Base-by-base conservation (phyloP, 345 rosid species). In the Aethionema arabicum region DNA sequence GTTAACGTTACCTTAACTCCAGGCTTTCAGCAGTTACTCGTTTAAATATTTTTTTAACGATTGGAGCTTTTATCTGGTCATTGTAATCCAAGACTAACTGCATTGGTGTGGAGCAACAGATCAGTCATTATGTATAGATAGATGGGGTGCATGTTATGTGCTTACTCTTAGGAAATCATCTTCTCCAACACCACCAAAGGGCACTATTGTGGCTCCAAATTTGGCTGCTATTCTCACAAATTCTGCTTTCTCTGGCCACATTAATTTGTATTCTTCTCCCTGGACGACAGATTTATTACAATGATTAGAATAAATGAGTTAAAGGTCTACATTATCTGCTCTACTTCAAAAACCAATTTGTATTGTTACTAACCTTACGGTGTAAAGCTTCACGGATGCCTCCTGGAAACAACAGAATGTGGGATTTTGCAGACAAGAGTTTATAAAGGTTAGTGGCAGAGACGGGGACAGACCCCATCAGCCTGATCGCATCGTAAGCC, bases 181-280 rank as follows among this genome's bases (percentile, higher is more conserved):
- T 74, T 86, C 96, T 70, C 96, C 95, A 42, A 89, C 81, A 3
- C 75, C 69, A 40, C 86, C 85, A 48, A 86, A 86, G 51, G 95
- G 96, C 15, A 89, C 74, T 30, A 86, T 89, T 49, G 80, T 89
- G 61, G 95, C 91, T 47, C 87, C 91, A 65, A 89, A 86, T 66
- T 74, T 79, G 14, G 96, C 84, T 37, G 96, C 96, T 74, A 79
- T 84, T 68, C 91, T 89, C 33, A 86, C 86, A 72, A 89, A 86
- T 70, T 86, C 96, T 10, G 78, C 68, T 14, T 74, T 83, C 39
- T 89, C 82, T 8, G 95, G 96, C 96, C 95, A 89, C 65, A 84
- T 56, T 52, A 84, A 63, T 77, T 83, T 84, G 61, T 89, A 83
- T 55, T 78, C 83, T 78, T 89, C 96, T 15, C 95, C 91, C 96